A percentile compares a stretch with the other conserved stretches of the same genome.
Evolutionary conservation across 495 filamentous ascomycete genomes (phyloP).

Genomic region (Penicillium cinerascens): DNA sequence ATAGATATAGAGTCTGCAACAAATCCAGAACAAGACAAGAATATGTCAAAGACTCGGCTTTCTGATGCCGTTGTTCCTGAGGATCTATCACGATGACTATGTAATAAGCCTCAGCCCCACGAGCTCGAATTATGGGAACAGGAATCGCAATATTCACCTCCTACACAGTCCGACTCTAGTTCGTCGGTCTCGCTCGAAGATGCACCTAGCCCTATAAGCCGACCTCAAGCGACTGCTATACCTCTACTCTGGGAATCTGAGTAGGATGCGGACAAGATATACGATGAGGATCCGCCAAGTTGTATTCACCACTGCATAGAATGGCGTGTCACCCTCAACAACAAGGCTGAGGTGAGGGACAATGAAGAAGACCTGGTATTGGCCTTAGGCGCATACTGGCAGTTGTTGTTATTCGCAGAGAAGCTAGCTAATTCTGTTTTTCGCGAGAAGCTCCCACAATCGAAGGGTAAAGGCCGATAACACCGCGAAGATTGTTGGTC

Average conservation of each 20-base stretch:
- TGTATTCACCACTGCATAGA: constrained; percentile 34
- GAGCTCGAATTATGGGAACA: neutral
- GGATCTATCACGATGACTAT: neutral
- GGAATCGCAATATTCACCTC: neutral
- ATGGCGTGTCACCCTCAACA: constrained; percentile 30
- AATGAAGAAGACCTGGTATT: constrained; percentile 21
- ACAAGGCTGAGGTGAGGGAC: constrained; percentile 24
- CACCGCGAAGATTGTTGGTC: constrained; percentile 8
- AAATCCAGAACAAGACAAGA: too few species aligned
- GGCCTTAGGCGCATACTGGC: constrained; percentile 11
- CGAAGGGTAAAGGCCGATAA: constrained; percentile 5
- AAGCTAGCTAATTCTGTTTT: constrained; percentile 7
- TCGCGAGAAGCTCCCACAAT: constrained; percentile 1
- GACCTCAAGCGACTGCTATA: neutral
- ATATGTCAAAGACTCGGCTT: too few species aligned
- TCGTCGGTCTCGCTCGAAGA: neutral
- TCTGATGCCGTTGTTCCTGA: too few species aligned
- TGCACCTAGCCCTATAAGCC: neutral
- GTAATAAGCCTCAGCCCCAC: neutral
- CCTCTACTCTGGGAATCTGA: neutral
- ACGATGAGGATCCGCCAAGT: constrained; percentile 27
- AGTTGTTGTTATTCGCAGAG: neutral
- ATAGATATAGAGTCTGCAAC: too few species aligned
- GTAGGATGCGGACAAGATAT: constrained; percentile 9
- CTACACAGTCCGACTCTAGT: neutral